Base-by-base conservation (phyloP, 441 rosid genomes). In the Populus hybrid region DNA sequence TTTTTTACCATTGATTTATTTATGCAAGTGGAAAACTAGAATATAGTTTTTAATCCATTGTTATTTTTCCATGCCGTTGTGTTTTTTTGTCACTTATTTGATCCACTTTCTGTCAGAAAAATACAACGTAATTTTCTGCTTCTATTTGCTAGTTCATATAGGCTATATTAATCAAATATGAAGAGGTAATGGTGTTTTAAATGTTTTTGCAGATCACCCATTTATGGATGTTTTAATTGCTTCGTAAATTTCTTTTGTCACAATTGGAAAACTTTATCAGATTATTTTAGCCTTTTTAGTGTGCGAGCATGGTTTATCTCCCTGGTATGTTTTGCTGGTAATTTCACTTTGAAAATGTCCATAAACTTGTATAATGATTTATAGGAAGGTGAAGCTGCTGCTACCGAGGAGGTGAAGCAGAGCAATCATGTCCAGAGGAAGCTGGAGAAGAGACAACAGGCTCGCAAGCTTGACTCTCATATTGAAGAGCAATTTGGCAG, bases 401-500 rank as follows among this genome's bases (percentile, higher is more conserved):
- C 88, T 11, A 3, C 88, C 24, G 93, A 88, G 77, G 93, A 90
- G 75, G 85, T 69, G 77, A 87, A 90, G 86, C 87, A 87, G 86
- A 88, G 93, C 69, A 87, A 70, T 76, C 89, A 84, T 70, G 87
- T 89, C 8, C 38, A 36, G 76, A 86, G 91, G 75, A 89, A 89
- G 81, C 61, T 87, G 38, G 90, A 87, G 81, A 84, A 84, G 76
- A 89, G 91, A 32, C 90, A 84, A 46, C 78, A 88, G 80, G 78
- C 59, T 18, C 89, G 91, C 80, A 79, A 74, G 50, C 91, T 89
- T 71, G 91, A 87, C 42, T 0, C 91, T 3, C 90, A 87, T 75
- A 89, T 89, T 26, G 93, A 89, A 77, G 91, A 88, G 76, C 93
- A 88, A 77, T 89, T 88, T 74, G 77, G 89, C 5, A 11, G 90